Percentiles rank a stretch among this genome's conserved stretches.
These are phyloP conservation scores for Cryptococcus amylolentus DNA, from an alignment of 1,284 basidiomycete species.

Conservation along the genomic window DNA sequence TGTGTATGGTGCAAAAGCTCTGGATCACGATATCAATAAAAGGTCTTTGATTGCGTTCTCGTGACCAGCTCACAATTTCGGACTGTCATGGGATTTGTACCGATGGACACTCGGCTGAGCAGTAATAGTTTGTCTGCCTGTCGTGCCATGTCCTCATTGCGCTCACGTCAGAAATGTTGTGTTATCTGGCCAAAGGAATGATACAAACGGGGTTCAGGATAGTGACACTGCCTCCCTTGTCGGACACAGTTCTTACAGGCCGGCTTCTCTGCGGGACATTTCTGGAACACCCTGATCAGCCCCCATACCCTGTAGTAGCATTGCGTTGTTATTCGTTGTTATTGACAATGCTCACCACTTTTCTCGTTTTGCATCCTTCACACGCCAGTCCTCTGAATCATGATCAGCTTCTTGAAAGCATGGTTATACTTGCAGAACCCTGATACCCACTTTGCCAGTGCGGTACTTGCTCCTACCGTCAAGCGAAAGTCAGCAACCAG, in stretches of 20 bases:
- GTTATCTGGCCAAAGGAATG: background rate
- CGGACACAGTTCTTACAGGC: constrained; percentile 14
- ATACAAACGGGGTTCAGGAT: constrained; percentile 9
- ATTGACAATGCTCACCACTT: constrained; percentile 5
- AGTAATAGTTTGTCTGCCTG: background rate
- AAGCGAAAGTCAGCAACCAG: no score
- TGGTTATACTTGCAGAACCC: no score
- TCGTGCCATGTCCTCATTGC: no score
- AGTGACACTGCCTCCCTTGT: constrained; percentile 13
- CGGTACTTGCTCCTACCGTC: no score
- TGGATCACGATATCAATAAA: background rate
- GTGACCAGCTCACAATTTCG: background rate
- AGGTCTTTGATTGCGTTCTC: background rate
- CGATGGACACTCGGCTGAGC: background rate
- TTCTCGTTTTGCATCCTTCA: constrained; percentile 10
- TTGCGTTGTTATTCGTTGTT: background rate
- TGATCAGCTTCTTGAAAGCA: no score
- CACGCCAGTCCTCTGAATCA: constrained; percentile 7
- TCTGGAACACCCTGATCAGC: background rate
- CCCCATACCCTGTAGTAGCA: background rate
- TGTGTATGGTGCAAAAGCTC: background rate
- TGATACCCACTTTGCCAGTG: no score
- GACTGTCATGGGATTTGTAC: background rate
- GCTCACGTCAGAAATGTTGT: background rate
- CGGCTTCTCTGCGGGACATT: constrained; percentile 18